phyloP scores from a whole-genome alignment of 306 rosid genomes.

The Begonia peltatifolia region DNA sequence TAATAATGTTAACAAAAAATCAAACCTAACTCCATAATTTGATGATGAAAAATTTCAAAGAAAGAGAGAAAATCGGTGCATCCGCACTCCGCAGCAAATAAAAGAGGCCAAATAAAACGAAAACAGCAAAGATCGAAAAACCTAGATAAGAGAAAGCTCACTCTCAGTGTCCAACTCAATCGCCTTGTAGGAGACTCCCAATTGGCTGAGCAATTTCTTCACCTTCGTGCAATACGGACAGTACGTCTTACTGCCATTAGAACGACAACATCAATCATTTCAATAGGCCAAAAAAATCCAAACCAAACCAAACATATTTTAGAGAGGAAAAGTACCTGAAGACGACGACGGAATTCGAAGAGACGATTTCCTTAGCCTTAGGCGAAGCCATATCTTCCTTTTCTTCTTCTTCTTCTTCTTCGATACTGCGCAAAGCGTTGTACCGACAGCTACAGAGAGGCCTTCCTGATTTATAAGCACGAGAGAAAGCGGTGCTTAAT shows the following conservation, averaged over 20 bases:
- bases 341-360: conserved; percentile 55
- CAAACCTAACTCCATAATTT: no score
- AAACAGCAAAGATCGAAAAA: not conserved
- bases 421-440: no score
- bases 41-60: no score
- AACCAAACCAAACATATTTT: not conserved
- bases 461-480: no score
- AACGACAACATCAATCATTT: not conserved
- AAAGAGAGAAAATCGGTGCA: no score
- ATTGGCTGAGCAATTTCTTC: conserved; percentile 34
- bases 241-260: conserved; percentile 36
- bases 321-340: conserved; percentile 35
- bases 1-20: no score
- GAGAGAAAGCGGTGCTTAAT: no score
- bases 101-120: no score
- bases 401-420: no score
- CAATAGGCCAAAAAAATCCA: not conserved
- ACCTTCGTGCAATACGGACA: conserved; percentile 53
- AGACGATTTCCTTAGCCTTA: conserved; percentile 70
- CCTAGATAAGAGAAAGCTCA: conserved; percentile 7
- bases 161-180: conserved; percentile 54
- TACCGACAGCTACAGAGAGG: no score
- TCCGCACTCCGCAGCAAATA: no score
- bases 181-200: conserved; percentile 38
- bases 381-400: conserved; percentile 43